These are phyloP conservation scores for Sarocladium brachiariae DNA, from an alignment of 2,329 filamentous ascomycete species.

Conservation along the genomic window DNA sequence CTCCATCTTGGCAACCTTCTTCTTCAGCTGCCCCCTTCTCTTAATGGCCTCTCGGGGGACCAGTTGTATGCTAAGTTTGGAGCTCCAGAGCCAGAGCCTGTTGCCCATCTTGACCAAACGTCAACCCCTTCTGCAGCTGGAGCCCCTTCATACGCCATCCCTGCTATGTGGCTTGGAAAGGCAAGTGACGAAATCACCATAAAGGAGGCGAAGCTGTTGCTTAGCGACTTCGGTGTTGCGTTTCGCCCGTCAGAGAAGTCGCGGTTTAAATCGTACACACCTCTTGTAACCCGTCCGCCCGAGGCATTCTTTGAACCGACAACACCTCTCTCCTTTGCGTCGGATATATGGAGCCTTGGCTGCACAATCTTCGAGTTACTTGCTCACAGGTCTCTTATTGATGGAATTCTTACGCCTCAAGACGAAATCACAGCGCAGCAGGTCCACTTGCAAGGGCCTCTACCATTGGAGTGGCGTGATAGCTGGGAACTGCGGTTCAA, in stretches of 20 bases:
- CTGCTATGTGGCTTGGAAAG: constrained; percentile 26
- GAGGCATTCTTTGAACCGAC: constrained; percentile 27
- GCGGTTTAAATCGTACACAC: constrained; percentile 21
- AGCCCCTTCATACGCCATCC: constrained; percentile 22
- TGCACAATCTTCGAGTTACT: constrained; percentile 23
- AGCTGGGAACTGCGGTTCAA: constrained; percentile 18
- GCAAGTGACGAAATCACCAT: constrained; percentile 22
- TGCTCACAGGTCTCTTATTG: constrained; percentile 21
- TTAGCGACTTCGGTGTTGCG: constrained; percentile 28
- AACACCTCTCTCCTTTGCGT: constrained; percentile 16
- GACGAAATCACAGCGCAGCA: constrained; percentile 24
- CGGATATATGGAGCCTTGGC: constrained; percentile 26
- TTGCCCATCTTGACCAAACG: constrained; percentile 14
- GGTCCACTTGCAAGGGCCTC: constrained; percentile 21
- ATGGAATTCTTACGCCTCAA: constrained; percentile 19
- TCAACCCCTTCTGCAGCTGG: constrained; percentile 13
- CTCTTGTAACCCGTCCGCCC: constrained; percentile 22
- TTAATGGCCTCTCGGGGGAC: constrained; percentile 17
- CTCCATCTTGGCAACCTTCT: constrained; percentile 29
- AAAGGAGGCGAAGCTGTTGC: constrained; percentile 14
- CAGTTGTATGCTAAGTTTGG: constrained; percentile 19
- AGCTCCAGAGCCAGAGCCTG: constrained; percentile 15
- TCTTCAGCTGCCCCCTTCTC: constrained; percentile 16
- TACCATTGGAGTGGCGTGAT: constrained; percentile 23
- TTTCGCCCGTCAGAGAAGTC: constrained; percentile 20